Percentiles rank a stretch among this genome's conserved stretches.
Evolutionary conservation across 2,329 filamentous ascomycete species (phyloP).

Genomic region (Aspergillus neoniger): DNA sequence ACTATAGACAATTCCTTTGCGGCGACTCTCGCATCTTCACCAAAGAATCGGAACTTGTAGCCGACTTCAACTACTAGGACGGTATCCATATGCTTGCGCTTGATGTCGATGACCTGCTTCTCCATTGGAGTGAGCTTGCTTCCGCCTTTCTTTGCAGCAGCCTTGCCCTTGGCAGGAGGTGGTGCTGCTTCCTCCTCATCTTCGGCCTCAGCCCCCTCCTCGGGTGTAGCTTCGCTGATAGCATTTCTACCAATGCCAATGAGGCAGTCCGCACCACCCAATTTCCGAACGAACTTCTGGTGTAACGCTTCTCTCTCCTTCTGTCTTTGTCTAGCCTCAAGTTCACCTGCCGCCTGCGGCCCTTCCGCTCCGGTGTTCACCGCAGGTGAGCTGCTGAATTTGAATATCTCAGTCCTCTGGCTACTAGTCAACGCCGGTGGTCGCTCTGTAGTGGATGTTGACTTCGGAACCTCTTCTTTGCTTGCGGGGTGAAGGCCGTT

Average conservation of each 20-base stretch:
- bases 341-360: constrained; percentile 38
- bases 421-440: constrained; percentile 39
- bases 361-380: constrained; percentile 38
- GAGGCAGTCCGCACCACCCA: constrained; percentile 82
- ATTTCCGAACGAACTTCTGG: constrained; percentile 81
- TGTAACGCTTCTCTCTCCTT: constrained; percentile 72
- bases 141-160: constrained; percentile 67
- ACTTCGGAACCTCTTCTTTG: constrained; percentile 8
- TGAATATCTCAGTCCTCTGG: constrained; percentile 59
- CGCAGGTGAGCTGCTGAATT: constrained; percentile 57
- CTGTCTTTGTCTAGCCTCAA: constrained; percentile 55
- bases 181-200: constrained; percentile 53
- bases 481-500: constrained; percentile 23
- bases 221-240: constrained; percentile 56
- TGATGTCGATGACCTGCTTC: constrained; percentile 89
- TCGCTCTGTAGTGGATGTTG: constrained; percentile 11
- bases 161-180: constrained; percentile 49
- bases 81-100: constrained; percentile 85
- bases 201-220: constrained; percentile 62
- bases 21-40: constrained; percentile 86
- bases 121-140: constrained; percentile 94
- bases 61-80: constrained; percentile 91
- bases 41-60: constrained; percentile 97
- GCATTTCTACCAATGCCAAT: constrained; percentile 63
- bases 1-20: constrained; percentile 92